These are phyloP conservation scores for Amanita rubescens DNA, from an alignment of 768 basidiomycete species.

Conservation along the genomic window DNA sequence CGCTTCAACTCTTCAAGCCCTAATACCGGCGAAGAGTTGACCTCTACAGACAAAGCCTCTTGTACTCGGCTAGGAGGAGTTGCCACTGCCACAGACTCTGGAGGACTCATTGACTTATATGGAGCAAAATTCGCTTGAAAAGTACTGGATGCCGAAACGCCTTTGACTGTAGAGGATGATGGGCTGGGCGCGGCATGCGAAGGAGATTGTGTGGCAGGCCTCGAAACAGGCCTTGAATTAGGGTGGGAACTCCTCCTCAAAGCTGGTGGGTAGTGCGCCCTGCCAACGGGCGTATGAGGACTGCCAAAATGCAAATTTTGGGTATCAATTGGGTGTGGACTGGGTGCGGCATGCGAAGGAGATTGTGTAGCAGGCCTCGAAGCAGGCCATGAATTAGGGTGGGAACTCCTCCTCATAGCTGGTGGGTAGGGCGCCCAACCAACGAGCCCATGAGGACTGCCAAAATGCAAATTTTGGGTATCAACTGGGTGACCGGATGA, in stretches of 20 bases:
- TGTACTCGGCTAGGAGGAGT: conserved; percentile 8
- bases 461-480: neutral
- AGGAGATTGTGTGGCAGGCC: neutral
- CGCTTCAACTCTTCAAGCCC: conserved; percentile 9
- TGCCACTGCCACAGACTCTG: conserved; percentile 1
- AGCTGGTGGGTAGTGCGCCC: neutral
- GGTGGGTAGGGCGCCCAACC: neutral
- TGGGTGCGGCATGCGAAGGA: neutral
- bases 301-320: neutral
- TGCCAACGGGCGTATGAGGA: neutral
- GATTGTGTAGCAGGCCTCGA: neutral
- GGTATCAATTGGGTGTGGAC: neutral
- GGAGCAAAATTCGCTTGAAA: neutral
- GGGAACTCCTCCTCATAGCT: neutral
- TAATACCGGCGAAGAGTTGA: conserved; percentile 5
- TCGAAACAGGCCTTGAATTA: neutral
- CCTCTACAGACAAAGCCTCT: neutral
- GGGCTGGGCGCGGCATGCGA: neutral
- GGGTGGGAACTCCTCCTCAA: neutral
- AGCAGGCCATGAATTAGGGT: neutral
- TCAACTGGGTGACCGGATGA: neutral
- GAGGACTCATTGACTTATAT: conserved; percentile 1
- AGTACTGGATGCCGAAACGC: neutral
- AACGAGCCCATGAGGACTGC: neutral
- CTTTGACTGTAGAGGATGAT: neutral